These are phyloP conservation scores for Piloderma croceum DNA, from an alignment of 768 basidiomycete genomes.

Conservation along the genomic window DNA sequence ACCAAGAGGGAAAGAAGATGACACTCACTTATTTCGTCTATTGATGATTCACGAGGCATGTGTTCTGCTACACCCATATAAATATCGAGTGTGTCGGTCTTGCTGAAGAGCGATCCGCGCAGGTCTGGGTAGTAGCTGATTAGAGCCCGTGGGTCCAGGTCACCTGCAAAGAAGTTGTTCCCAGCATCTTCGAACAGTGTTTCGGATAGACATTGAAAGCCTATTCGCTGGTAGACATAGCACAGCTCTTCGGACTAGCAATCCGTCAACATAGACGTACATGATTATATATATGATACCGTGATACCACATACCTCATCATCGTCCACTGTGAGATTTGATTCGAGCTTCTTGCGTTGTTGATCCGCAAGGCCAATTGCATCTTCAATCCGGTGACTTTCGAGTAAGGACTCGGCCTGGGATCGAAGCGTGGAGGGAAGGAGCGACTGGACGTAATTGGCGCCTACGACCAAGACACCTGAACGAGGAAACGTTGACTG, in stretches of 20 bases:
- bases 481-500: slow-evolving; percentile 54
- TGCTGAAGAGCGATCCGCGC: slow-evolving; percentile 55
- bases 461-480: slow-evolving; percentile 57
- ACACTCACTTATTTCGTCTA: slow-evolving; percentile 85
- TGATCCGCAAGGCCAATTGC: slow-evolving; percentile 57
- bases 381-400: slow-evolving; percentile 59
- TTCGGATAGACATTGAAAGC: slow-evolving; percentile 71
- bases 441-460: slow-evolving; percentile 57
- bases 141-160: slow-evolving; percentile 78
- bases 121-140: slow-evolving; percentile 76
- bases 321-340: slow-evolving; percentile 44
- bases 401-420: slow-evolving; percentile 65
- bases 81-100: slow-evolving; percentile 55
- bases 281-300: slow-evolving; percentile 15
- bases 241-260: slow-evolving; percentile 67
- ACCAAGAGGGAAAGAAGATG: slow-evolving; percentile 15
- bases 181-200: slow-evolving; percentile 83
- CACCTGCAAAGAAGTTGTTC: slow-evolving; percentile 68
- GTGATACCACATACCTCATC: slow-evolving; percentile 42
- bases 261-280: too few species aligned
- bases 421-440: slow-evolving; percentile 68
- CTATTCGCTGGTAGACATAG: slow-evolving; percentile 78
- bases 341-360: slow-evolving; percentile 52
- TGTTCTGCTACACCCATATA: slow-evolving; percentile 71
- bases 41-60: slow-evolving; percentile 60